A percentile compares a stretch with the other conserved stretches of the same genome.
phyloP scores from a whole-genome alignment of 495 filamentous ascomycete genomes.

The Chaetomium fimeti region DNA sequence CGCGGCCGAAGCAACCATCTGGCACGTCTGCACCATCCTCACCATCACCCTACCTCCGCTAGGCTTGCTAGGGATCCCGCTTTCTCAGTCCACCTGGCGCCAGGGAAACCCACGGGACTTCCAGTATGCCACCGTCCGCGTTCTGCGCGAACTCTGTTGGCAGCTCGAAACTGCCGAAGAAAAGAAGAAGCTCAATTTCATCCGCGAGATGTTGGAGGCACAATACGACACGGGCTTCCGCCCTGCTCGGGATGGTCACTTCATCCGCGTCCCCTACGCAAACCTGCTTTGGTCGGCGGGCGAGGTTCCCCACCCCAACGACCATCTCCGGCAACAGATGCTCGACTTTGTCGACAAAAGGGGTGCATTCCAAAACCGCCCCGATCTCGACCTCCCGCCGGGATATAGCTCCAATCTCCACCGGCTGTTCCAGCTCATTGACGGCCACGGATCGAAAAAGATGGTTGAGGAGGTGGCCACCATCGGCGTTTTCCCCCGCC shows the following conservation, averaged over 20 bases:
- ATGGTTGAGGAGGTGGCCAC: constrained; percentile 1
- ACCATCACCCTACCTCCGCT: background rate
- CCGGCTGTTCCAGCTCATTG: background rate
- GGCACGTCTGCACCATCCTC: constrained; percentile 8
- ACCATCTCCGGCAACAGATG: background rate
- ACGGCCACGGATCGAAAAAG: background rate
- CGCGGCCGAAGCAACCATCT: background rate
- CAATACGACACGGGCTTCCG: too few species aligned
- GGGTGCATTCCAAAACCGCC: background rate
- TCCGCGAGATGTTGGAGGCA: too few species aligned
- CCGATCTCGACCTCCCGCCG: background rate
- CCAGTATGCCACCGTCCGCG: too few species aligned
- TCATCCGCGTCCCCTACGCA: background rate
- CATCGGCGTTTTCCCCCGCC: background rate
- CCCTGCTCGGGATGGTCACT: too few species aligned
- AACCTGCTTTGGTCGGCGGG: background rate
- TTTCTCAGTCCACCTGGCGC: too few species aligned
- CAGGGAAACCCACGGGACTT: too few species aligned
- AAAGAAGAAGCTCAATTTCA: too few species aligned
- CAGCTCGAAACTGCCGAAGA: too few species aligned
- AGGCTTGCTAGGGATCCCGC: background rate
- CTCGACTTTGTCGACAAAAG: background rate
- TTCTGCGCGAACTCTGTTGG: too few species aligned
- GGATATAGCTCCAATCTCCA: background rate
- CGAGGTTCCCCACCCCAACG: too few species aligned